phyloP scores from a whole-genome alignment of 2,329 filamentous ascomycete species.

The Claviceps sp. region DNA sequence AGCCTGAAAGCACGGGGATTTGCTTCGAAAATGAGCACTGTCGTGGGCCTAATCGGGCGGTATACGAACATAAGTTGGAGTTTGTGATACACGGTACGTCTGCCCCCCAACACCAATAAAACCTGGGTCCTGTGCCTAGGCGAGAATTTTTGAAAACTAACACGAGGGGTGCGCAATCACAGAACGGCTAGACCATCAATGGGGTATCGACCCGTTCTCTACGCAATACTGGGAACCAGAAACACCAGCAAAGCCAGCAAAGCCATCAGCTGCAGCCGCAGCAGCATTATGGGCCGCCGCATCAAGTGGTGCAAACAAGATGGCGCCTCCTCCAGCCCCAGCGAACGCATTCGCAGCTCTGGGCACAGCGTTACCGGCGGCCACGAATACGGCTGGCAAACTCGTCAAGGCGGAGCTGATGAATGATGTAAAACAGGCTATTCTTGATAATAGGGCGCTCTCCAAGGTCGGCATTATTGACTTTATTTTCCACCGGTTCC shows the following conservation, averaged over 20 bases:
- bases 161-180: neutral
- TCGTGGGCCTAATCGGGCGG: conserved; percentile 32
- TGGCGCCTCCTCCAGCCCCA: conserved; percentile 21
- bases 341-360: conserved; percentile 25
- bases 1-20: conserved; percentile 66
- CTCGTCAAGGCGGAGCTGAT: conserved; percentile 26
- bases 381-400: conserved; percentile 11
- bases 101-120: neutral
- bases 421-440: conserved; percentile 27
- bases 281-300: conserved; percentile 7
- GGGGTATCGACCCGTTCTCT: conserved; percentile 71
- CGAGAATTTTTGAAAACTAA: neutral
- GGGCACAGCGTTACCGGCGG: conserved; percentile 6
- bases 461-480: conserved; percentile 29
- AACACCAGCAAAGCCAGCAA: conserved; percentile 16
- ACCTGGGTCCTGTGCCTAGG: neutral
- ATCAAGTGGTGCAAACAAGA: conserved; percentile 12
- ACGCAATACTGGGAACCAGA: conserved; percentile 59
- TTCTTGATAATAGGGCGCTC: conserved; percentile 25
- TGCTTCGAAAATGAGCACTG: conserved; percentile 60
- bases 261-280: neutral
- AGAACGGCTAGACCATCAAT: conserved; percentile 36
- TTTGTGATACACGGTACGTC: conserved; percentile 51
- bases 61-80: conserved; percentile 57
- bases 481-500: conserved; percentile 25